Evolutionary conservation across 1,284 basidiomycete species (phyloP), one percentile per base, ranked within the genome.

Genomic region (Ustilago esculenta): DNA sequence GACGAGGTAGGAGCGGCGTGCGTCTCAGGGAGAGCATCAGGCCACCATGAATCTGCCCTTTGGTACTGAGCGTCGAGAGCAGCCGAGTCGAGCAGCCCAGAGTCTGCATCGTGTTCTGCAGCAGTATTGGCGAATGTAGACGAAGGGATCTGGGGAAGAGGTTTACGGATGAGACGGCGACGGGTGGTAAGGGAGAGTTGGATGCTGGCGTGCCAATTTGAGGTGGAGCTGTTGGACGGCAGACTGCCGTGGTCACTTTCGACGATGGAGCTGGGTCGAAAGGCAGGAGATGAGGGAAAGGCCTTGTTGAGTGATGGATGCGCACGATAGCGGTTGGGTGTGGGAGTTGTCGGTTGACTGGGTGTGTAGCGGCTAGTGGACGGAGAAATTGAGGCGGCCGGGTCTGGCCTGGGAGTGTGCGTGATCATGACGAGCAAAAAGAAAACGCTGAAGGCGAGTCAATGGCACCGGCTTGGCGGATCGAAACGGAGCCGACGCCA

Each of bases 151-250:
- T 65, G 55, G 2, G 75, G 75, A n/a, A 76, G 51, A 3, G 75
- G 73, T 45, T 76, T 76, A 46, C 75, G 70, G 32, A 76, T 75
- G 51, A 76, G 71, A 18, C 75, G 61, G 14, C 72, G 58, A 5
- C 67, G 65, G 2, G 75, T 76, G n/a, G 72, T 67, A 10, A 74
- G 54, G 18, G 67, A 72, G 30, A 74, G 61, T 25, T 74, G 68
- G 54, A 72, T 55, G 58, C 69, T 67, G 3, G 64, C 58, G 32
- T 67, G 58, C 69, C 69, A 72, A 33, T 72, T 66, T 35, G 69
- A 72, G 34, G 53, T 36, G 14, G 61, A 52, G 42, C 54, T 43
- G 3, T 49, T 45, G 12, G 48, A 37, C 30, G 44, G 32, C 15
- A 57, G 44, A 14, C 37, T 50, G 30, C 23, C 40, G 9, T 67